A percentile compares a stretch with the other conserved stretches of the same genome.
phyloP scores from a whole-genome alignment of 441 rosid genomes.

The Viola pubescens region DNA sequence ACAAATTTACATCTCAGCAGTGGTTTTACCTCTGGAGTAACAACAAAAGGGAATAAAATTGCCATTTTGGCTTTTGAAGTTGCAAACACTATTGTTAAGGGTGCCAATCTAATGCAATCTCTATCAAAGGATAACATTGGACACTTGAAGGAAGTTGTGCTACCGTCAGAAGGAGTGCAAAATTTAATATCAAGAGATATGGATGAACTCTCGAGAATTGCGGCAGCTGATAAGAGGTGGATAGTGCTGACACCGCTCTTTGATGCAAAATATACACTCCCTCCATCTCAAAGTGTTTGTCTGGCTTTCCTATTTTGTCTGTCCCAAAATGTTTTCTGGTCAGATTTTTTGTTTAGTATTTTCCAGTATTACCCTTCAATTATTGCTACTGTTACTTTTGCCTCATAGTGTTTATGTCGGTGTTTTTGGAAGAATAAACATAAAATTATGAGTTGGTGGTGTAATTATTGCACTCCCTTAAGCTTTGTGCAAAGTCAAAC shows the following conservation, averaged over 20 bases:
- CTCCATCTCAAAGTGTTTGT: too few species aligned
- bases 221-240: slow-evolving; percentile 93
- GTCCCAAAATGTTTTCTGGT: too few species aligned
- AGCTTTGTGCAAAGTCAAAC: too few species aligned
- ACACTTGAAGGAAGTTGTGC: slow-evolving; percentile 79
- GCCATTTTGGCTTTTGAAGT: slow-evolving; percentile 90
- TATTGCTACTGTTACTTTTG: too few species aligned
- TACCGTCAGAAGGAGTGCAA: slow-evolving; percentile 86
- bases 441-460: too few species aligned
- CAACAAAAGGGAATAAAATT: slow-evolving; percentile 80
- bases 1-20: slow-evolving; percentile 57
- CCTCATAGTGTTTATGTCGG: too few species aligned
- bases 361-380: too few species aligned
- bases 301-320: too few species aligned
- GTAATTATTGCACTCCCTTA: too few species aligned
- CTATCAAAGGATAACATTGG: slow-evolving; percentile 60
- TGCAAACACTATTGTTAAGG: slow-evolving; percentile 93
- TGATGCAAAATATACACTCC: neutral
- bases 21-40: slow-evolving; percentile 76
- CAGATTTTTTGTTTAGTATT: too few species aligned
- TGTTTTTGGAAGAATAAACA: too few species aligned
- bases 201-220: slow-evolving; percentile 67
- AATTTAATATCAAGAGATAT: slow-evolving; percentile 78
- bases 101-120: slow-evolving; percentile 86
- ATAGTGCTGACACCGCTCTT: slow-evolving; percentile 11